Percentiles rank a stretch among this genome's conserved stretches.
Conservation (phyloP, 2,329 filamentous ascomycete genomes). For the Xylaria sp. region DNA sequence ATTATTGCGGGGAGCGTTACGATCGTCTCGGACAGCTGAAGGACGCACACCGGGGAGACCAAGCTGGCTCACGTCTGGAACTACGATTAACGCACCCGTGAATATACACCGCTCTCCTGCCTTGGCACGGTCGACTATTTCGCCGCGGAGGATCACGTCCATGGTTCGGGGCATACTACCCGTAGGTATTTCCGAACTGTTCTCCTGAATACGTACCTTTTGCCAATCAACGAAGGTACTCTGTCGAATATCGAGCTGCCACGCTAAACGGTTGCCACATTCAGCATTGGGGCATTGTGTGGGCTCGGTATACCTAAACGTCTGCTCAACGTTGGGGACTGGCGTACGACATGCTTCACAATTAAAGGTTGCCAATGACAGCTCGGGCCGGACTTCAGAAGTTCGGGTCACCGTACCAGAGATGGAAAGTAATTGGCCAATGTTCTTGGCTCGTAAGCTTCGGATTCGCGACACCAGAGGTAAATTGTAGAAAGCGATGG, state of each 20-base stretch:
- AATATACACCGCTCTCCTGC: constrained; percentile 99
- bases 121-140: constrained; percentile 97
- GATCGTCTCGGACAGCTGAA: constrained; percentile 85
- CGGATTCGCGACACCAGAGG: constrained; percentile 88
- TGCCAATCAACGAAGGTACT: constrained; percentile 99
- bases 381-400: constrained; percentile 93
- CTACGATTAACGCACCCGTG: constrained; percentile 93
- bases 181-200: constrained; percentile 97
- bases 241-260: constrained; percentile 95
- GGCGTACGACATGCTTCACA: constrained; percentile 89
- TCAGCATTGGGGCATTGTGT: constrained; percentile 91
- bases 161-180: constrained; percentile 98
- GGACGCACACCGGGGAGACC: constrained; percentile 86
- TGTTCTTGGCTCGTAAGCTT: constrained; percentile 86
- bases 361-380: constrained; percentile 90
- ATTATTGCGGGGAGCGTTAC: constrained; percentile 75
- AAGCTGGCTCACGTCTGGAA: constrained; percentile 95
- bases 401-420: constrained; percentile 97
- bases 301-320: constrained; percentile 96
- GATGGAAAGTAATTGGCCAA: constrained; percentile 93
- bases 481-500: constrained; percentile 92
- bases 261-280: constrained; percentile 90
- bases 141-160: constrained; percentile 94
- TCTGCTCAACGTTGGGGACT: constrained; percentile 93
- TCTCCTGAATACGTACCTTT: constrained; percentile 97